Evolutionary conservation across 495 filamentous ascomycete species (phyloP).

Genomic region (Penicillium soppii): DNA sequence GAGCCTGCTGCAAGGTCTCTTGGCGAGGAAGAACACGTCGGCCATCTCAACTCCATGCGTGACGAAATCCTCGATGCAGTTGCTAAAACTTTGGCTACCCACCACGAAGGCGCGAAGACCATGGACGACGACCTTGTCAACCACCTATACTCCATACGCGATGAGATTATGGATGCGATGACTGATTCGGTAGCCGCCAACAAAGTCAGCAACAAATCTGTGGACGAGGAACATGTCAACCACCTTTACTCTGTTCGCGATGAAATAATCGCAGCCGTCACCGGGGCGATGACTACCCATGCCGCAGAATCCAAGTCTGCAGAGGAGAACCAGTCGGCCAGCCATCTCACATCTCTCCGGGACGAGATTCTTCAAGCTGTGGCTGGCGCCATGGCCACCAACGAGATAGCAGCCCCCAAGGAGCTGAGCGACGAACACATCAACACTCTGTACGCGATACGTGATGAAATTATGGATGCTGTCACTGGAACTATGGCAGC

Average conservation of each 20-base stretch:
- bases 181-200: conserved; percentile 14
- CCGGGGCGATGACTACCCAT: conserved; percentile 34
- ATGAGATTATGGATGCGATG: conserved; percentile 52
- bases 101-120: background rate
- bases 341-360: conserved; percentile 19
- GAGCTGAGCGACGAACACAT: conserved; percentile 3
- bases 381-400: conserved; percentile 39
- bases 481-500: conserved; percentile 52
- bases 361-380: conserved; percentile 49
- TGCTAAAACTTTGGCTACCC: conserved; percentile 10
- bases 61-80: conserved; percentile 49
- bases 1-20: conserved; percentile 14
- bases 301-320: conserved; percentile 44
- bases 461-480: conserved; percentile 18
- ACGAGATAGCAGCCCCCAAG: background rate
- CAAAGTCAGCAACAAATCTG: background rate
- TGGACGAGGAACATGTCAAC: conserved; percentile 9
- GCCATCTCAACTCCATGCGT: conserved; percentile 18
- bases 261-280: conserved; percentile 48
- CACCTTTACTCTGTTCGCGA: conserved; percentile 19
- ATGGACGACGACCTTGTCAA: conserved; percentile 13
- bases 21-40: conserved; percentile 19
- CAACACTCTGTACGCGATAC: conserved; percentile 7
- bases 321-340: conserved; percentile 9
- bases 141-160: conserved; percentile 2